Evolutionary conservation across 768 basidiomycete genomes (phyloP), one percentile per base, ranked within the genome.

Genomic region (Porpolomopsis calyptriformis): DNA sequence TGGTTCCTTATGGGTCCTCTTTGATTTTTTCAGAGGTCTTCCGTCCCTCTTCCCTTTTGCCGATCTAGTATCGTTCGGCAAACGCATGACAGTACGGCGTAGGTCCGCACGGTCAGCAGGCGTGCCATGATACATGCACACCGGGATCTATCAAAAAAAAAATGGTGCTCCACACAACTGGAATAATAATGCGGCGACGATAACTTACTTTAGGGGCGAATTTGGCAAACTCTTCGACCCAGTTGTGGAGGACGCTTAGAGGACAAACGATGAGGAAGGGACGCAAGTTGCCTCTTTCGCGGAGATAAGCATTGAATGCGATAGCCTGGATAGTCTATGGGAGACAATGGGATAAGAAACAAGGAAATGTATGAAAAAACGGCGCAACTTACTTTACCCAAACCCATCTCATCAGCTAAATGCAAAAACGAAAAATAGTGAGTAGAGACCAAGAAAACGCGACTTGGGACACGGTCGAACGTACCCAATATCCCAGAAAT

Each of bases 261-360:
- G 96, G 96, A 51, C 89, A 91, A 16, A 97, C 90, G 47, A 99
- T 64, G 20, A 99, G 73, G 62, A 93, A 86, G 0, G 89, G 87
- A 12, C 76, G 74, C 49, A 70, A 72, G 38, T 84, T 77, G 3
- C 77, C 70, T 46, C 78, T 67, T 46, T 85, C 82, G 24, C 89
- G 81, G 1, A 99, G 72, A 62, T 92, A 84, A 0, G 93, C 93
- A 48, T 88, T 78, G 61, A 98, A 96, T 0, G 93, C 79, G 36
- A 99, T 99, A 0, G 82, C 87, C 72, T 99, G 96, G 0, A 98
- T 71, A 0, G 96, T 99, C 87, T 96, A 49, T 18, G 29, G 14
- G 20, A 26, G 11, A 12, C 31, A 48, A 12, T 4, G 22, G 31
- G 19, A 46, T 10, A 23, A 33, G 56, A 25, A 56, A 53, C 51